phyloP scores from a whole-genome alignment of 305 asterid genomes.

The Solanum chacoense region DNA sequence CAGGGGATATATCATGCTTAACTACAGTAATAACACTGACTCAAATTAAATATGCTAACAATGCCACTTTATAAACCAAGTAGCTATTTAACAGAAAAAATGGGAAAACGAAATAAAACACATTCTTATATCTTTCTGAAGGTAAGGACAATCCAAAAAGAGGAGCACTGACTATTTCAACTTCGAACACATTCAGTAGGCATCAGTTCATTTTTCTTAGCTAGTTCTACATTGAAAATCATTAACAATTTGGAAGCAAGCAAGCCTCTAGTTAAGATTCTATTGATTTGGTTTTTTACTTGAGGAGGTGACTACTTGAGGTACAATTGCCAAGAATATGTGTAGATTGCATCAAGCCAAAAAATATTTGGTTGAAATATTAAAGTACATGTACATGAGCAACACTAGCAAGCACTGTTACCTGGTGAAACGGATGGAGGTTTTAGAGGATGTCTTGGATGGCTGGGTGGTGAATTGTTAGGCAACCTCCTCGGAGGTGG shows the following conservation, averaged over 20 bases:
- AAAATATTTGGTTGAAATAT: not conserved
- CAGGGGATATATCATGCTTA: slow-evolving; percentile 32
- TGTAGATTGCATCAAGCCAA: not conserved
- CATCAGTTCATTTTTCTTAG: not conserved
- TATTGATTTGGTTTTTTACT: not conserved
- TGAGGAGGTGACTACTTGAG: not conserved
- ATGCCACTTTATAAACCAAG: not conserved
- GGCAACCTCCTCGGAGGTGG: slow-evolving; percentile 35
- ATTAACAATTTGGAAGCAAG: not conserved
- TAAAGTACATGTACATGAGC: not conserved
- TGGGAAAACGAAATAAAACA: not conserved
- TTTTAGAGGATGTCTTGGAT: slow-evolving; percentile 22
- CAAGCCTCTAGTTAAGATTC: not conserved
- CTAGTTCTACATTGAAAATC: not conserved
- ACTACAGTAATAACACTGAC: slow-evolving; percentile 16
- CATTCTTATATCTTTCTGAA: not conserved
- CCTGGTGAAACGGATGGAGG: slow-evolving; percentile 71
- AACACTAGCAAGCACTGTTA: slow-evolving; percentile 12
- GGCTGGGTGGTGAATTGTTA: slow-evolving; percentile 22
- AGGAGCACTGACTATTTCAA: not conserved
- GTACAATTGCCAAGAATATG: not conserved
- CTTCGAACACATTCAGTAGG: not conserved
- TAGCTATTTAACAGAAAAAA: not conserved
- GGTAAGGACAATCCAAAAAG: not conserved
- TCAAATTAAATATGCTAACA: not conserved